Conservation (phyloP, 2,329 filamentous ascomycete species). For the Fusarium domesticum region DNA sequence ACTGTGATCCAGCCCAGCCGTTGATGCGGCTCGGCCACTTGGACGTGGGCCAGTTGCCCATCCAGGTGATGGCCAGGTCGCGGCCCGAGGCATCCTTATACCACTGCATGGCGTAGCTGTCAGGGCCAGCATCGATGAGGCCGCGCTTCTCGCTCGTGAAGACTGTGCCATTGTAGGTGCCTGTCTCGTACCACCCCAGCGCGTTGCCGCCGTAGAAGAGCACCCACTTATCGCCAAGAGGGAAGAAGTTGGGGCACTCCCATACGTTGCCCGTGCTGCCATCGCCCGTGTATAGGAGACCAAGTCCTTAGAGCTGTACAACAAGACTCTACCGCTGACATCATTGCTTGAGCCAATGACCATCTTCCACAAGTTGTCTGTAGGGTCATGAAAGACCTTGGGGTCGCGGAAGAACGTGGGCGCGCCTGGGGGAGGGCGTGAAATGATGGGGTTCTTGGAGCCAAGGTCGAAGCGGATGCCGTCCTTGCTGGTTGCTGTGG, state of each 20-base stretch:
- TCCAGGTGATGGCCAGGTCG: slow-evolving; percentile 27
- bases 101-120: slow-evolving; percentile 33
- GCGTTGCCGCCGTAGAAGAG: slow-evolving; percentile 26
- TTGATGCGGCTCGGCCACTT: slow-evolving; percentile 31
- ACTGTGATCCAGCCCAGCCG: slow-evolving; percentile 30
- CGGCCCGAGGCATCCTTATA: slow-evolving; percentile 30
- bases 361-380: slow-evolving; percentile 25
- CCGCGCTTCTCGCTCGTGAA: slow-evolving; percentile 27
- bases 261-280: slow-evolving; percentile 23
- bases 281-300: slow-evolving; percentile 25
- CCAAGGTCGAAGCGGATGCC: slow-evolving; percentile 19
- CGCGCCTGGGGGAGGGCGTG: slow-evolving; percentile 14
- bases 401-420: slow-evolving; percentile 25
- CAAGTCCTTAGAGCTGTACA: slow-evolving; percentile 19
- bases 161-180: slow-evolving; percentile 21
- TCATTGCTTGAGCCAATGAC: slow-evolving; percentile 20
- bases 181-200: slow-evolving; percentile 23
- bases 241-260: slow-evolving; percentile 30
- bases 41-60: slow-evolving; percentile 26
- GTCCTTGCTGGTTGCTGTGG: slow-evolving; percentile 22
- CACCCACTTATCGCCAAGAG: slow-evolving; percentile 28
- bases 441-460: slow-evolving; percentile 17
- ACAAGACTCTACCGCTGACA: slow-evolving; percentile 17
- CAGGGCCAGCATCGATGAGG: slow-evolving; percentile 25
- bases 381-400: slow-evolving; percentile 25